Base-by-base conservation (phyloP, 2,329 filamentous ascomycete species). In the Penicillium italicum region DNA sequence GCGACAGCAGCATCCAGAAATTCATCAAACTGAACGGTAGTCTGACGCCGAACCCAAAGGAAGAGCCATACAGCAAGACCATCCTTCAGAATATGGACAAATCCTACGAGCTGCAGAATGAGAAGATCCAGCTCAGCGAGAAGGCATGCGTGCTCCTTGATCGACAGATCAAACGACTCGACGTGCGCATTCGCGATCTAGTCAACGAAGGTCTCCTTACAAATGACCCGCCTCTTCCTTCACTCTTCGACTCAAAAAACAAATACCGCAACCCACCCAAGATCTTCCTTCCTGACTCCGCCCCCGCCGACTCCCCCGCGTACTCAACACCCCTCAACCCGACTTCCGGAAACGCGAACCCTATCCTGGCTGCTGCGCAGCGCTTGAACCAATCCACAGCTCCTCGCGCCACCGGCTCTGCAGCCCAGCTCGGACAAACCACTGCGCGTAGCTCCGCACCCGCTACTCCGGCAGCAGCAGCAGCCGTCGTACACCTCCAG, bases 21-120 rank as follows among this genome's bases (percentile, higher is more conserved):
- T 85, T 84, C 70, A 81, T 87, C 67, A 85, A 85, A 62, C 64
- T 81, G 10, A 85, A 86, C 61, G 84, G 85, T 53, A 82, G 82
- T 63, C 76, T 85, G 42, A 76, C 82, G 2, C 79, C 80, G 33
- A 85, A 87, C 59, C 83, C 84, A 0, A 86, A 87, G 64, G 85
- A 87, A 66, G 83, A 84, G 50, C 76, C 79, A 6, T 86, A 85
- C 66, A 77, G 76, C 51, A 85, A 83, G 62, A 74, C 76, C 9
- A 81, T 86, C 47, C 68, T 80, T 51, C 77, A 85, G 58, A 82
- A 82, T 60, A 82, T 81, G 64, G 84, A 86, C 60, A 76, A 77
- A 50, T 80, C 80, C 49, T 77, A 84, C 49, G 74, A 79, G 24
- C 64, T 87, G 38, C 85, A 87, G 62, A 81, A 83, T 44, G 84